Conservation (phyloP, 2,329 filamentous ascomycete genomes). For the Paraconiothyrium sp. region DNA sequence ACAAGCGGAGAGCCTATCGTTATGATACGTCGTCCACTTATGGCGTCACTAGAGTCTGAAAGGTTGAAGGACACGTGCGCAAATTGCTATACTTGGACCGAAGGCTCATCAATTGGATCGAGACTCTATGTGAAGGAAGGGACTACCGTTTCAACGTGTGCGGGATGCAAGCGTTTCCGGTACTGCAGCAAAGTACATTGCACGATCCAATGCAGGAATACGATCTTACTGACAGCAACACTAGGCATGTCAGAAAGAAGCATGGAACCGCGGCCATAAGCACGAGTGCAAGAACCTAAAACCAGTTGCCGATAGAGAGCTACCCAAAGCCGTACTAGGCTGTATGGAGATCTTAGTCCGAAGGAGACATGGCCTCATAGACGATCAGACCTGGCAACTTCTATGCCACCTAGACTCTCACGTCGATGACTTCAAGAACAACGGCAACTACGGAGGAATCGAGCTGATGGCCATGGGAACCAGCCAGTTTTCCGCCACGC, state of each 20-base stretch:
- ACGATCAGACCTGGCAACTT: constrained; percentile 53
- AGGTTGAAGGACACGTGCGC: constrained; percentile 65
- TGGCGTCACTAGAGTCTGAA: constrained; percentile 63
- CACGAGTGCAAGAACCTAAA: constrained; percentile 66
- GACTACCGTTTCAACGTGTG: constrained; percentile 62
- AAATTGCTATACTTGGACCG: constrained; percentile 62
- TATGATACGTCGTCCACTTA: constrained; percentile 60
- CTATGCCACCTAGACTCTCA: constrained; percentile 60
- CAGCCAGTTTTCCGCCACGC: constrained; percentile 61
- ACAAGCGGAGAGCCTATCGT: constrained; percentile 60
- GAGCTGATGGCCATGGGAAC: constrained; percentile 64
- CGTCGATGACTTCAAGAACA: constrained; percentile 56
- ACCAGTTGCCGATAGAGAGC: constrained; percentile 50
- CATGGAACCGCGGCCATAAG: constrained; percentile 69
- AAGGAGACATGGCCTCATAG: constrained; percentile 49
- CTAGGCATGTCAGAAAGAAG: constrained; percentile 67
- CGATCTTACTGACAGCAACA: background rate
- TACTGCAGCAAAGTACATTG: constrained; percentile 67
- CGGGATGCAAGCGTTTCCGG: constrained; percentile 65
- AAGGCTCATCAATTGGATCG: constrained; percentile 41
- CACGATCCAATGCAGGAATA: background rate
- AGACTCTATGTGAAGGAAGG: constrained; percentile 45
- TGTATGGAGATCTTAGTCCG: constrained; percentile 63
- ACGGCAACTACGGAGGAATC: constrained; percentile 57
- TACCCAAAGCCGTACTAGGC: constrained; percentile 66